Evolutionary conservation across 805 yeast genomes (phyloP).

Genomic region (Wickerhamiella alocasiicola): DNA sequence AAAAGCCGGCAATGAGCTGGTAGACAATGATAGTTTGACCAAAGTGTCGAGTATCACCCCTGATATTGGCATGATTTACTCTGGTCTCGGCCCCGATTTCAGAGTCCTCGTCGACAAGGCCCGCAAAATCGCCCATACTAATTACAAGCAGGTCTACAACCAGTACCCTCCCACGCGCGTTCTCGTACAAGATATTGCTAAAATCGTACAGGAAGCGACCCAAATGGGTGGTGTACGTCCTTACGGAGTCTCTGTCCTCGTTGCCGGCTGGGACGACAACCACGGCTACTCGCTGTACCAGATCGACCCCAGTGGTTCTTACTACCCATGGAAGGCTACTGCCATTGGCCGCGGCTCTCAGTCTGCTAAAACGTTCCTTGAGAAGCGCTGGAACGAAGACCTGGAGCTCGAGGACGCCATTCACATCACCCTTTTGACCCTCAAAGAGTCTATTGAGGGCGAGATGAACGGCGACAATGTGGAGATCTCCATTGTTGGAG

Average conservation of each 20-base stretch:
- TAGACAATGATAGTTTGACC: slow-evolving; percentile 58
- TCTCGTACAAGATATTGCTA: slow-evolving; percentile 87
- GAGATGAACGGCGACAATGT: slow-evolving; percentile 95
- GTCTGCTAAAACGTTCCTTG: slow-evolving; percentile 94
- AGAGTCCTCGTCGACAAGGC: slow-evolving; percentile 89
- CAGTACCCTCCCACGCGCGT: slow-evolving; percentile 96
- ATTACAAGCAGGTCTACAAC: slow-evolving; percentile 84
- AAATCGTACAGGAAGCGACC: slow-evolving; percentile 96
- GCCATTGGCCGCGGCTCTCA: slow-evolving; percentile 94
- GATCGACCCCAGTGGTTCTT: slow-evolving; percentile 96
- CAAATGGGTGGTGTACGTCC: slow-evolving; percentile 98
- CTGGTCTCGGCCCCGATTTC: slow-evolving; percentile 99
- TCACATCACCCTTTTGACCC: slow-evolving; percentile 84
- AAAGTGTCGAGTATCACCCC: slow-evolving; percentile 83
- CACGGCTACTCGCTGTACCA: slow-evolving; percentile 77
- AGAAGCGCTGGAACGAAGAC: slow-evolving; percentile 97
- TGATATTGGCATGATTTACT: slow-evolving; percentile 88
- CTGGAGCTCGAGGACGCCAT: slow-evolving; percentile 96
- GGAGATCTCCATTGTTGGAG: slow-evolving; percentile 80
- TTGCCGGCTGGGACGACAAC: slow-evolving; percentile 84
- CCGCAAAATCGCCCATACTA: slow-evolving; percentile 82
- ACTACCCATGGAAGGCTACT: slow-evolving; percentile 99
- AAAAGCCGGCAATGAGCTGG: slow-evolving; percentile 67
- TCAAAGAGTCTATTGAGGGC: slow-evolving; percentile 95
- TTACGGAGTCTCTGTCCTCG: slow-evolving; percentile 87